Base-by-base conservation (phyloP, 129 eudicot species). In the carrot (Daucus carota) region DNA sequence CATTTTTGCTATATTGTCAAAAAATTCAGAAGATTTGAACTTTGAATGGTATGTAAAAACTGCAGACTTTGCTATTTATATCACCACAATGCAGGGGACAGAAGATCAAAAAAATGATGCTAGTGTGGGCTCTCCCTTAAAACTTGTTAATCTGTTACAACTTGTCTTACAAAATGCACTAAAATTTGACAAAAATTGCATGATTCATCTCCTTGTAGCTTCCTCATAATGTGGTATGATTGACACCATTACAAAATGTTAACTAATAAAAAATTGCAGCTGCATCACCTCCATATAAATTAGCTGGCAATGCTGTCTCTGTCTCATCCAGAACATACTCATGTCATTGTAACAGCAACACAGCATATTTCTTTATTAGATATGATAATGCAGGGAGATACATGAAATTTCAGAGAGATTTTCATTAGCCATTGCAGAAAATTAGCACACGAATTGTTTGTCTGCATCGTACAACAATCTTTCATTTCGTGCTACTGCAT, bases 61-160 rank as follows among this genome's bases (percentile, higher is more conserved):
- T 75, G 36, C 44, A 75, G 28, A 67, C 52, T 24, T 38, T 57
- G 71, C 24, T 59, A 59, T 75, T 57, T 75, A 75, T 75, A 75
- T 1, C 28, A 40, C 16, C 26, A 59, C 26, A 26, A 18, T 54
- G 32, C 14, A 74, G 77, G 77, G 41, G 77, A 74, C 77, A 52
- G 34, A 24, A 52, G 68, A 31, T 50, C 65, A 54, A 15, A 43
- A 43, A 12, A 5, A 32, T 50, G 77, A 50, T 73, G 63, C 44
- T 50, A 9, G 0, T 70, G 68, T 54, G 68, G 47, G 28, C 77
- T 48, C 50, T 36, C 22, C 77, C 20, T 32, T 14, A 20, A 74
- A 34, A 14, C 33, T 33, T 32, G 44, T 20, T 15, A 47, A 5
- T 34, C 8, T 74, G 77, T 52, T 52, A 74, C 65, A 50, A 74